A percentile compares a stretch with the other conserved stretches of the same genome.
Conservation (phyloP, 139 green algal species). For the Ettlia oleoabundans region DNA sequence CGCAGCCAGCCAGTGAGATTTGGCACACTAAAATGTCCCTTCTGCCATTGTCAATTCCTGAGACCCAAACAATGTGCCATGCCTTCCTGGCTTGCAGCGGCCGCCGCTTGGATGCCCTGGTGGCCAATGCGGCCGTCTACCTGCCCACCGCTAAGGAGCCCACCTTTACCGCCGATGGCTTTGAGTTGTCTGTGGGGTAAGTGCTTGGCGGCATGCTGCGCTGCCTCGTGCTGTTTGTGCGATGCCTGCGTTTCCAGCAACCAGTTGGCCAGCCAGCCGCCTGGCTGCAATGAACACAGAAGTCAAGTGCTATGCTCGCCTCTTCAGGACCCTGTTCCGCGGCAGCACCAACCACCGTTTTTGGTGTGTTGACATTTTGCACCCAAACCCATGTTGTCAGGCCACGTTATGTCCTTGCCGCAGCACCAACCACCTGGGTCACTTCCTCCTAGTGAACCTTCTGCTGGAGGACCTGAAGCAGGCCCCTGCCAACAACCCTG, state of each 20-base stretch:
- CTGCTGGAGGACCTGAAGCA: slow-evolving; percentile 86
- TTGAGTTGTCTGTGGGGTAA: slow-evolving; percentile 77
- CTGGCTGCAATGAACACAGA: no score
- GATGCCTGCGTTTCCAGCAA: no score
- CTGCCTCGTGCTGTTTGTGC: background rate
- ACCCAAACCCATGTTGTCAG: no score
- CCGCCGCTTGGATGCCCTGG: slow-evolving; percentile 78
- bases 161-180: slow-evolving; percentile 88
- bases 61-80: background rate
- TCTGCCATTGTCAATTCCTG: background rate
- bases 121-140: slow-evolving; percentile 96
- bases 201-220: background rate
- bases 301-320: no score
- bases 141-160: slow-evolving; percentile 89
- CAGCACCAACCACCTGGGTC: slow-evolving; percentile 90
- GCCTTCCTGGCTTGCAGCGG: slow-evolving; percentile 40
- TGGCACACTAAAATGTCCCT: background rate
- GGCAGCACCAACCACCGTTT: no score
- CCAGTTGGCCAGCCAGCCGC: no score
- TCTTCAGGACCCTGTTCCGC: no score
- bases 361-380: no score
- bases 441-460: slow-evolving; percentile 92
- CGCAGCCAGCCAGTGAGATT: no score
- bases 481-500: slow-evolving; percentile 58
- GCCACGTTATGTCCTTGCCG: no score